Evolutionary conservation across 1,139 yeast species (phyloP), one percentile per base, ranked within the genome.

Genomic region (Hyphopichia pseudoburtonii): DNA sequence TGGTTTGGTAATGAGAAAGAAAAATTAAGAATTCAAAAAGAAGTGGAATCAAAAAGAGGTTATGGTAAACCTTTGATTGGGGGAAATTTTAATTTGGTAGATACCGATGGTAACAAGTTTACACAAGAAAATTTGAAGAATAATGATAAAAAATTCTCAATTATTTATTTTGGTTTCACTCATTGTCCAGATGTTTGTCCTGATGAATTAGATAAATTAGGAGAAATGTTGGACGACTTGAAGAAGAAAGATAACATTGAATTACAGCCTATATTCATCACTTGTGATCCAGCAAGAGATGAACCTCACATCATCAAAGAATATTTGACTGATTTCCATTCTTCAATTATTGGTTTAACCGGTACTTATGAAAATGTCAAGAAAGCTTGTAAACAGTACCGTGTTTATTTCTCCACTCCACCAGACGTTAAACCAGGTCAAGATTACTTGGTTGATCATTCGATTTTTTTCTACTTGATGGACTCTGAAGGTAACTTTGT

Each of bases 161-260:
- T 92, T 37, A 60, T 92, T 14, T 92, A 92, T 62, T 92, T 92
- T 64, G 98, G 98, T 0, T 92, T 92, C 67, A 86, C 96, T 4
- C 90, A 89, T 64, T 92, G 98, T 64, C 98, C 98, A 6, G 98
- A 92, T 62, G 89, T 92, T 36, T 92, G 98, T 62, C 98, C 98
- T 8, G 97, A 92, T 57, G 98, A 92, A 61, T 75, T 92, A 46
- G 98, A 92, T 57, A 88, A 90, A 56, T 73, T 92, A 59, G 87
- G 95, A 2, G 74, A 78, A 24, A 86, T 94, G 77, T 64, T 92
- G 47, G 77, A 81, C 36, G 77, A 71, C 17, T 69, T 86, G 52
- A 78, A 83, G 50, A 43, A 55, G 18, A 74, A 78, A 46, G 73
- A 80, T 36, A 70, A 71, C 23, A 76, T 82, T 40, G 70, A 79